Base-by-base conservation (phyloP, 106 monocot species). In the Hemerocallis citrina region DNA sequence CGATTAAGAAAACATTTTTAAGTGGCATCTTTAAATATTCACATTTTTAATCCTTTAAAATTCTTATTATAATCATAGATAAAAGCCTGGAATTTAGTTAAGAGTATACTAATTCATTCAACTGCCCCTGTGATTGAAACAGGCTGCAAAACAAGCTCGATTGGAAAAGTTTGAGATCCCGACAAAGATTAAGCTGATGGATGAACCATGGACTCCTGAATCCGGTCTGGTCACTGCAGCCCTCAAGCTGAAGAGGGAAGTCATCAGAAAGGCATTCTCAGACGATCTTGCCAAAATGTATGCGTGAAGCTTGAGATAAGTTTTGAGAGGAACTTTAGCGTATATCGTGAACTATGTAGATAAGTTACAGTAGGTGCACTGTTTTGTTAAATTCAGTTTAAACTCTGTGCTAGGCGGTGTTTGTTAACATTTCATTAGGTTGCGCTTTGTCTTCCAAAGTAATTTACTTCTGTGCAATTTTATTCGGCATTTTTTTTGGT, bases 91-190 rank as follows among this genome's bases (percentile, higher is more conserved):
- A n/a, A n/a, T n/a, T n/a, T 38, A 38, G 37, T 38, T 38, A 11
- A 5, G 5, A 38, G 37, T 38, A 5, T 38, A 38, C 37, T 38
- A 38, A 38, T 38, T 17, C 46, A 14, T 46, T 46, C n/a, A 15
- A 46, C 15, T 46, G 46, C 4, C 46, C 10, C 17, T 4, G 5
- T 3, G 7, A 24, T 7, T 34, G 10, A 13, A 30, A 23, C 70
- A 95, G 96, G 81, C 76, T 41, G 87, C 65, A 17, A 87, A 88
- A 65, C 55, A 80, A 66, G 72, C 79, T 25, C 67, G 72, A 1
- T 48, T 98, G 57, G 84, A 98, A 61, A 98, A 84, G 61, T 88
- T 88, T 80, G 96, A 98, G 73, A 90, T 80, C 23, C 96, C 96
- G 6, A 12, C 75, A 0, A 98, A 81, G 63, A 85, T 98, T 40